Percentiles rank a stretch among this genome's conserved stretches.
These are phyloP conservation scores for Prunella vulgaris DNA, from an alignment of 257 asterid genomes.

Conservation along the genomic window DNA sequence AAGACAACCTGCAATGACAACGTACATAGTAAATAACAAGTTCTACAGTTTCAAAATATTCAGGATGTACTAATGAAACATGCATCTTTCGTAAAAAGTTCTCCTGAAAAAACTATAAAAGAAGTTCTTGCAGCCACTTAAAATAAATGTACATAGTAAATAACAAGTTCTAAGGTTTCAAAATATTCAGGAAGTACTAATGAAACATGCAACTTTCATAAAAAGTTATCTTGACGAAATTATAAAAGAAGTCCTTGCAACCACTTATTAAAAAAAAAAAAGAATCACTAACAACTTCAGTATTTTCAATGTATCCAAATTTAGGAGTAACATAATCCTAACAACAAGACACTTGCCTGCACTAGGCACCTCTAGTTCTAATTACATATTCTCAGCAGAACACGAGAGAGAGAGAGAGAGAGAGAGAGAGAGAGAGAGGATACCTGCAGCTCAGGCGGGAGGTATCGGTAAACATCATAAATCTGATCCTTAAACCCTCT, in stretches of 20 bases:
- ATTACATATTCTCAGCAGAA: not conserved
- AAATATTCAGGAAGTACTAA: too few relatives aligned
- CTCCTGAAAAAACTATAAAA: not conserved
- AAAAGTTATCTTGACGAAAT: too few relatives aligned
- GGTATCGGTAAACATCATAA: slow-evolving; percentile 95
- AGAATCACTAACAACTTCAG: not conserved
- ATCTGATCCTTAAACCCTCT: slow-evolving; percentile 98
- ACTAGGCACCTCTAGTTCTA: not conserved
- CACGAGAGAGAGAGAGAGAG: not conserved
- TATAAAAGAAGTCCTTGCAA: too few relatives aligned
- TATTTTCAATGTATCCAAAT: not conserved
- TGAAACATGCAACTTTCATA: too few relatives aligned
- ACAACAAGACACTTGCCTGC: not conserved
- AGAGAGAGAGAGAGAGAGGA: too few relatives aligned
- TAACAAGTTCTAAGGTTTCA: too few relatives aligned
- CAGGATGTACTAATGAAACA: not conserved
- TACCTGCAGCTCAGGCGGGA: slow-evolving; percentile 99
- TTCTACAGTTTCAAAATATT: not conserved
- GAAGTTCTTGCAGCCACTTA: not conserved
- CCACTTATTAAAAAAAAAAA: not conserved
- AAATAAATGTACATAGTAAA: too few relatives aligned
- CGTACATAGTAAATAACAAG: not conserved
- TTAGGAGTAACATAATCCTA: not conserved
- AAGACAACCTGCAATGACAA: slow-evolving; percentile 61
- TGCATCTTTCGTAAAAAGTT: not conserved